Conservation (phyloP, 805 yeast species). For the Candida broadrunensis region DNA sequence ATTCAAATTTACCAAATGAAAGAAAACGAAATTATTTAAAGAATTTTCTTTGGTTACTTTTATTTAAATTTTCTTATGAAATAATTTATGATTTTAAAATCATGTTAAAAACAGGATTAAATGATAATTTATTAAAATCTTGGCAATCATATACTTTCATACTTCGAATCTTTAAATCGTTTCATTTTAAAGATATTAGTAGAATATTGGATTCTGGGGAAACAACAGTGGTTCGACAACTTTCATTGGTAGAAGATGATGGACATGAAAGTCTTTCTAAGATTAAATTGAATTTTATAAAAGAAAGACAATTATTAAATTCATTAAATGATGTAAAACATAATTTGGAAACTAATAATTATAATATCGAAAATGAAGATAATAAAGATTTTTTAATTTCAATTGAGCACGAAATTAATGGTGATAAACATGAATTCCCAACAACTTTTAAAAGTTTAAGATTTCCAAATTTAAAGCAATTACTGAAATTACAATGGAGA, state of each 20-base stretch:
- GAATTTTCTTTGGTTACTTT: conserved; percentile 17
- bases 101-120: conserved; percentile 3
- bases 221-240: conserved; percentile 12
- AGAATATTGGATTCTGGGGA: conserved; percentile 12
- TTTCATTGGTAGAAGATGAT: not conserved
- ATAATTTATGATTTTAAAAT: conserved; percentile 10
- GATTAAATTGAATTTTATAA: conserved; percentile 1
- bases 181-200: conserved; percentile 16
- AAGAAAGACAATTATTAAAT: conserved; percentile 1
- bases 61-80: conserved; percentile 12
- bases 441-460: not conserved
- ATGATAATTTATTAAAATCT: not conserved
- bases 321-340: not conserved
- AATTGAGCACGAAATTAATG: not conserved
- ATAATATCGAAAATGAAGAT: not conserved
- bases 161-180: conserved; percentile 15
- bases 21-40: conserved; percentile 6
- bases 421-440: not conserved
- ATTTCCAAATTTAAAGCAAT: not conserved
- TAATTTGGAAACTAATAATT: not conserved
- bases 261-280: not conserved
- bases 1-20: conserved; percentile 12
- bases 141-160: conserved; percentile 15
- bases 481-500: conserved; percentile 15
- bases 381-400: not conserved